Percentiles rank a stretch among this genome's conserved stretches.
phyloP scores from a whole-genome alignment of 441 rosid species.

The Populus trichocarpa region DNA sequence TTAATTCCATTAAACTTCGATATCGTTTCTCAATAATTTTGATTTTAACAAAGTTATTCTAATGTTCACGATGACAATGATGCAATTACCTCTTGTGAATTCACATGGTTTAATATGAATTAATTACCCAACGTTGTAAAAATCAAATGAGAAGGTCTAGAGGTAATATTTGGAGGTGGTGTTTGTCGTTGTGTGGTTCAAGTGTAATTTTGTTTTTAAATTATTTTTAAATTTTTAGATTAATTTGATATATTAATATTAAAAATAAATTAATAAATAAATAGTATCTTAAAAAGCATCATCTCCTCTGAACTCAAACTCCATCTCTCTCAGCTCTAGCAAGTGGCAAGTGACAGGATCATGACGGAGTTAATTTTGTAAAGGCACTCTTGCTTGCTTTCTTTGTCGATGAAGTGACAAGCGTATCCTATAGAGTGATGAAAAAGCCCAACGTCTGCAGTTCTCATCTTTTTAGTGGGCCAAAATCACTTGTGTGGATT shows the following conservation, averaged over 20 bases:
- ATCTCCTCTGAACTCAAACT: neutral
- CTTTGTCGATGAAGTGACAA: neutral
- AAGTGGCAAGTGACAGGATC: neutral
- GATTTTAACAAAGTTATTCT: no score
- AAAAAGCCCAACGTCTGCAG: neutral
- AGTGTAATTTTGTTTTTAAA: no score
- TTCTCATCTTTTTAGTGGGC: neutral
- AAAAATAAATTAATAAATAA: no score
- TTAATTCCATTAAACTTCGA: neutral
- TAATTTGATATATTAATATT: no score
- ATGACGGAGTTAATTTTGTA: neutral
- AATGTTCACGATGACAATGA: neutral
- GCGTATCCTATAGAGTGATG: neutral
- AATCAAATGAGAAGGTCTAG: neutral
- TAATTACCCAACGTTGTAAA: neutral
- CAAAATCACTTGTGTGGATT: neutral
- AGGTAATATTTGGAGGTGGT: neutral
- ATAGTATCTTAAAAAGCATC: no score
- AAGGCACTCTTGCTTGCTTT: no score
- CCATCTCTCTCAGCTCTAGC: neutral
- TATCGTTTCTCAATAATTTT: neutral
- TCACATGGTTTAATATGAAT: neutral
- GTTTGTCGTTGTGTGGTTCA: neutral
- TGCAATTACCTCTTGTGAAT: neutral
- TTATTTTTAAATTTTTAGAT: no score